phyloP scores from a whole-genome alignment of 179 eudicot genomes.

The Kewa caespitosa region DNA sequence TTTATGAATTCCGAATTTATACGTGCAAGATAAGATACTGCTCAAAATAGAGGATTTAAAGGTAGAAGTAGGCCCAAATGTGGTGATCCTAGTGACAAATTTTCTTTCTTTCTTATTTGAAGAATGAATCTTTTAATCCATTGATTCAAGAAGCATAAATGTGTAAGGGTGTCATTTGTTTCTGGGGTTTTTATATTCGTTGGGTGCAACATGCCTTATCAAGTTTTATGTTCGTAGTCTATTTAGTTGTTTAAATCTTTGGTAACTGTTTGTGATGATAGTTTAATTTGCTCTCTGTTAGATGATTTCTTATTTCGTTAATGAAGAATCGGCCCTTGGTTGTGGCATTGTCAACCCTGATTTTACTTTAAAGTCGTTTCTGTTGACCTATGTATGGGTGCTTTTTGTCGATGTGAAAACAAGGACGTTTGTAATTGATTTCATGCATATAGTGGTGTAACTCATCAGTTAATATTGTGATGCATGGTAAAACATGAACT shows the following conservation, averaged over 20 bases:
- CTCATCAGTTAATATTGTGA: background rate
- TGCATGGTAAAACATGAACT: background rate
- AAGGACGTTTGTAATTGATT: slow-evolving; percentile 1
- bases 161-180: too few species aligned
- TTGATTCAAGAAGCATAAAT: too few species aligned
- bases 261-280: background rate
- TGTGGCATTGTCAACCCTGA: background rate
- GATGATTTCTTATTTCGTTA: background rate
- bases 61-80: too few species aligned
- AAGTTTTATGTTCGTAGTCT: too few species aligned
- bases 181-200: too few species aligned
- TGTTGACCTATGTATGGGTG: background rate
- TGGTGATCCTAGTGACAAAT: too few species aligned
- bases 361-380: background rate
- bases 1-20: too few species aligned
- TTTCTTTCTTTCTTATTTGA: too few species aligned
- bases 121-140: too few species aligned
- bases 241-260: background rate
- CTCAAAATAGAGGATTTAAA: too few species aligned
- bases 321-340: background rate
- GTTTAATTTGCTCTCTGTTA: background rate
- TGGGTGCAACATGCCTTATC: too few species aligned
- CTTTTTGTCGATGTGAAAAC: background rate
- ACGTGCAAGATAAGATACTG: too few species aligned
- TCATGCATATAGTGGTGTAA: background rate